These are phyloP conservation scores for Cladosporium colombiae DNA, from an alignment of 2,329 filamentous ascomycete species.

Conservation along the genomic window DNA sequence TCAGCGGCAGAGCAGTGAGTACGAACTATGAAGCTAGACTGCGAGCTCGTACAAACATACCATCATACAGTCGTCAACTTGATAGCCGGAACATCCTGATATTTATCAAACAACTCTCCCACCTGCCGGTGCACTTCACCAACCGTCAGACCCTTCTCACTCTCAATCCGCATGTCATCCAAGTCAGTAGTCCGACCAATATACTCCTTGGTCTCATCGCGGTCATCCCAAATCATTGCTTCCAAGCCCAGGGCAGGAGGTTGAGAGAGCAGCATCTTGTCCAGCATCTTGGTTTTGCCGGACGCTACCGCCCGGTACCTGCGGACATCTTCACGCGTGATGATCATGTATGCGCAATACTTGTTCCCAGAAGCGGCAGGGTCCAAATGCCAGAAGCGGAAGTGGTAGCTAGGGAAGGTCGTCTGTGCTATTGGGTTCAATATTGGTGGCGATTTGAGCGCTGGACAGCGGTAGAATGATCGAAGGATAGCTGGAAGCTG, in stretches of 20 bases:
- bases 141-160: conserved; percentile 27
- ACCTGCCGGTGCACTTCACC: conserved; percentile 26
- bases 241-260: conserved; percentile 27
- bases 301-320: conserved; percentile 13
- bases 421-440: conserved; percentile 29
- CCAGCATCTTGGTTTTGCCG: conserved; percentile 22
- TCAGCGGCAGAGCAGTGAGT: neutral
- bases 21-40: neutral
- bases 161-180: conserved; percentile 22
- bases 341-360: conserved; percentile 28
- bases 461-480: conserved; percentile 15
- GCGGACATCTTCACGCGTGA: conserved; percentile 25
- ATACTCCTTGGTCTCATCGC: conserved; percentile 30
- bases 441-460: conserved; percentile 21
- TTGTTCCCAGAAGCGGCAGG: conserved; percentile 21
- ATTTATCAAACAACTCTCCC: conserved; percentile 26
- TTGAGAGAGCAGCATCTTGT: conserved; percentile 29
- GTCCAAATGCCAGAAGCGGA: conserved; percentile 28
- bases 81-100: conserved; percentile 29
- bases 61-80: conserved; percentile 29
- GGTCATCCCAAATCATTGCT: conserved; percentile 27
- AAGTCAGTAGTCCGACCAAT: conserved; percentile 26
- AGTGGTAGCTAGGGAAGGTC: conserved; percentile 27
- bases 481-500: conserved; percentile 15
- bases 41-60: neutral